Evolutionary conservation across 2,329 filamentous ascomycete genomes (phyloP).

Genomic region (Colletotrichum graminicola): DNA sequence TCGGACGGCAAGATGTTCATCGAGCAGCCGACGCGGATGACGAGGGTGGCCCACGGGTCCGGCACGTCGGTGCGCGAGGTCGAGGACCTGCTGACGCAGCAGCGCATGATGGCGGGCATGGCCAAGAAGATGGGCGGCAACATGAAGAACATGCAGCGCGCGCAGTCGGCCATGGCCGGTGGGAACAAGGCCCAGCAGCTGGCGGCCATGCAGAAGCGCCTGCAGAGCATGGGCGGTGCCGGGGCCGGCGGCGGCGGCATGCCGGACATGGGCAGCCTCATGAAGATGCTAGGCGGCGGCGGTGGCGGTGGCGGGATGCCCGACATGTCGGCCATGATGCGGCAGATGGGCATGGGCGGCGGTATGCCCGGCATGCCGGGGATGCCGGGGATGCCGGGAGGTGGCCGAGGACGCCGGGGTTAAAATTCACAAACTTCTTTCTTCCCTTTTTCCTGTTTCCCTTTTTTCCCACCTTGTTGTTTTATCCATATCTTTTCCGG

Average conservation of each 20-base stretch:
- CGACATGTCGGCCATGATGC: slow-evolving; percentile 77
- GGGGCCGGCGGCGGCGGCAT: slow-evolving; percentile 69
- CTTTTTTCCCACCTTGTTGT: background rate
- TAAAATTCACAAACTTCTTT: slow-evolving; percentile 3
- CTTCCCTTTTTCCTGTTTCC: background rate
- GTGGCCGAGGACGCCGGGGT: slow-evolving; percentile 31
- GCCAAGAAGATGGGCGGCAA: slow-evolving; percentile 98
- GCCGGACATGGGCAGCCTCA: slow-evolving; percentile 73
- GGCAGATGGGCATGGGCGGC: slow-evolving; percentile 76
- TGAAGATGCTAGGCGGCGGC: slow-evolving; percentile 89
- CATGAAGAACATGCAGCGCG: slow-evolving; percentile 97
- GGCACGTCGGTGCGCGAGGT: slow-evolving; percentile 93
- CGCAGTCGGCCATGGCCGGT: slow-evolving; percentile 90
- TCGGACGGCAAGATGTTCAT: slow-evolving; percentile 95
- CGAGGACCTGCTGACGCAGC: slow-evolving; percentile 96
- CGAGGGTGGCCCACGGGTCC: slow-evolving; percentile 87
- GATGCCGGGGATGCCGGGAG: slow-evolving; percentile 48
- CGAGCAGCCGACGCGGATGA: slow-evolving; percentile 93
- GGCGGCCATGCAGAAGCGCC: slow-evolving; percentile 95
- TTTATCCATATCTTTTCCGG: background rate
- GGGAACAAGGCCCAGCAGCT: slow-evolving; percentile 94
- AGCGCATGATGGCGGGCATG: slow-evolving; percentile 99
- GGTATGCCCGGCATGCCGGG: slow-evolving; percentile 54
- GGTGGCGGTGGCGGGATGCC: slow-evolving; percentile 66
- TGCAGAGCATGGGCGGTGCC: slow-evolving; percentile 90